Evolutionary conservation across 306 rosid genomes (phyloP), one percentile per base, ranked within the genome.

Genomic region (Corylus avellana): DNA sequence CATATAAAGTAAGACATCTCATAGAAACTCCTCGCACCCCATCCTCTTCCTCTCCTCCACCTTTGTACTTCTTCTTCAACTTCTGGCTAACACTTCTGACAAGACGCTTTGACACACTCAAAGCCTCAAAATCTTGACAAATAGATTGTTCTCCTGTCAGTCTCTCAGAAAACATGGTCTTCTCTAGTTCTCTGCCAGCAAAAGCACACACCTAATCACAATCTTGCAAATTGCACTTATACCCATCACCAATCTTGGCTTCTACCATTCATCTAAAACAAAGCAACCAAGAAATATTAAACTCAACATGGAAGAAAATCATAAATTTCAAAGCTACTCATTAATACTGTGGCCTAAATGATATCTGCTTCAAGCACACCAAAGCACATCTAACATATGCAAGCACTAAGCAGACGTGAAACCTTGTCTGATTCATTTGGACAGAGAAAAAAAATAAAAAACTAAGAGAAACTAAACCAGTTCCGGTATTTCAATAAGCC

Each of bases 41-140:
- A 74, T 90, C 92, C 74, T 85, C 98, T 73, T 83, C 99, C 78
- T 89, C 96, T 69, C 73, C 83, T 27, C 84, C 86, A 79, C 87
- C 80, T 76, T 83, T 85, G 78, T 79, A 82, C 81, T 81, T 87
- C 78, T 86, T 92, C 89, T 87, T 91, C 92, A 88, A 78, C 86
- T 89, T 96, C 83, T 93, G 98, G 84, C 98, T 93, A 35, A 91
- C 93, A 80, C 90, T 93, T 86, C 97, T 91, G 85, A 91, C 92
- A 51, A 92, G 96, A 73, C 97, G 88, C 84, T 84, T 95, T 0
- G 99, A 91, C 84, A 93, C 93, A 12, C 97, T 90, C 91, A 89
- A 85, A 84, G 85, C 84, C 59, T 82, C 91, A n/a, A 88, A 82
- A 80, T 89, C 92, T 74, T 90, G 94, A 82, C 58, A 57, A 86